Percentiles rank a stretch among this genome's conserved stretches.
Conservation (phyloP, 2,329 filamentous ascomycete species). For the Aspergillus sp. region DNA sequence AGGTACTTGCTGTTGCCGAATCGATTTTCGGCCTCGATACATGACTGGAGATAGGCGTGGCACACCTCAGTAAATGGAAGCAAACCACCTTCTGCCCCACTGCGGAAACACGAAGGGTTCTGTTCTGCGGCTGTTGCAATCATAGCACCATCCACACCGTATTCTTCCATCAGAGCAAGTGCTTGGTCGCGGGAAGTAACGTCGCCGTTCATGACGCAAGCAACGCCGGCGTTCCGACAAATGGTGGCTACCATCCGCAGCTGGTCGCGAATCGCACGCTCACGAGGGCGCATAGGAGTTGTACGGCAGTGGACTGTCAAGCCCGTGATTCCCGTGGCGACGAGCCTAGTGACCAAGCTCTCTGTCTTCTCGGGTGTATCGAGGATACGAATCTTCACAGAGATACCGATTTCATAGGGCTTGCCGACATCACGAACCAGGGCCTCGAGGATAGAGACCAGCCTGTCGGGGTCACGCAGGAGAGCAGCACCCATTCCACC, state of each 20-base stretch:
- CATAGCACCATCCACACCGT: constrained; percentile 90
- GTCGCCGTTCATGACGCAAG: constrained; percentile 94
- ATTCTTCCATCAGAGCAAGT: constrained; percentile 66
- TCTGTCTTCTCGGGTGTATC: constrained; percentile 72
- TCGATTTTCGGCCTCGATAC: constrained; percentile 75
- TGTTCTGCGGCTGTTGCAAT: constrained; percentile 90
- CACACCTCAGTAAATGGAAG: constrained; percentile 74
- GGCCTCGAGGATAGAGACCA: constrained; percentile 76
- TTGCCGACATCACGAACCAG: constrained; percentile 73
- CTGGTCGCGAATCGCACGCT: constrained; percentile 80
- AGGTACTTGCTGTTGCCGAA: constrained; percentile 93
- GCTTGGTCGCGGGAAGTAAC: constrained; percentile 72
- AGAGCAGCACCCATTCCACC: constrained; percentile 96
- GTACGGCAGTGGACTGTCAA: constrained; percentile 95
- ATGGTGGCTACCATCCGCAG: constrained; percentile 76
- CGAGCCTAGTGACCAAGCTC: constrained; percentile 69
- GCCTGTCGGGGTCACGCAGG: constrained; percentile 74
- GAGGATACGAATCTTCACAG: constrained; percentile 91
- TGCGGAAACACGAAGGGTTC: constrained; percentile 83
- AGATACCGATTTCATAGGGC: constrained; percentile 83
- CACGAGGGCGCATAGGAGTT: constrained; percentile 87
- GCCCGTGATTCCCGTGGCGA: constrained; percentile 83
- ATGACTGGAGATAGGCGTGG: constrained; percentile 65
- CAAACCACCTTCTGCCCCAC: constrained; percentile 63
- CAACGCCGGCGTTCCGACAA: constrained; percentile 79